Base-by-base conservation (phyloP, 208 protist species). In the Angomonas ambiguus region DNA sequence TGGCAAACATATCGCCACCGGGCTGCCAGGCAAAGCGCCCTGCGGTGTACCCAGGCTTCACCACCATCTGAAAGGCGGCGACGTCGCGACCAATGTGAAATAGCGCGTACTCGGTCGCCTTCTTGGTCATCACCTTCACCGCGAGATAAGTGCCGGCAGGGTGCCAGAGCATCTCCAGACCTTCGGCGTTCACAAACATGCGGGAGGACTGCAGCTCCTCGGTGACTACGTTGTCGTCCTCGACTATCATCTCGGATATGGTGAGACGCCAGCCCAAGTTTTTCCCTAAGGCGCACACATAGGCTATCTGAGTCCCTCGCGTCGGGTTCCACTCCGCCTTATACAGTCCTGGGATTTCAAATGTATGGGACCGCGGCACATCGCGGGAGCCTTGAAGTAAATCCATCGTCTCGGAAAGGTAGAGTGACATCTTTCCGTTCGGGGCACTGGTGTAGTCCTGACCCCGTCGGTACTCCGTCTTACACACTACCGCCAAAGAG, bases 251-350 rank as follows among this genome's bases (percentile, higher is more conserved):
- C 71, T 93, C 77, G 18, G 83, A 71, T 67, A 96, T 91, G 11
- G 82, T 74, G 1, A 93, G 76, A 35, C 83, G 82, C 91, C 87
- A 94, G 59, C 87, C 91, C 57, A 85, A 65, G 64, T 86, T 83
- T 4, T 67, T 51, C 22, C 77, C 81, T 8, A 79, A 73, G 58
- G 76, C 66, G 51, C 69, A 71, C 34, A 91, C 76, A 65, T 93
- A 79, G 22, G 85, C 91, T 56, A 96, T 87, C 74, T 94, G 91
- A 13, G 77, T 90, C 22, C 71, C 79, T 32, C 84, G 64, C 51
- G 71, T 76, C 1, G 91, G 91, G 76, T 91, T 93, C 88, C 91
- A 96, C 70, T 93, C 91, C 5, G 79, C 86, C 62, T 88, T 87
- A 77, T 88, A 88, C 22, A 96, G 80, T 0, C 87, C 87, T 11